Conservation (phyloP, 2,329 filamentous ascomycete genomes). For the Talaromyces rugulosus region DNA sequence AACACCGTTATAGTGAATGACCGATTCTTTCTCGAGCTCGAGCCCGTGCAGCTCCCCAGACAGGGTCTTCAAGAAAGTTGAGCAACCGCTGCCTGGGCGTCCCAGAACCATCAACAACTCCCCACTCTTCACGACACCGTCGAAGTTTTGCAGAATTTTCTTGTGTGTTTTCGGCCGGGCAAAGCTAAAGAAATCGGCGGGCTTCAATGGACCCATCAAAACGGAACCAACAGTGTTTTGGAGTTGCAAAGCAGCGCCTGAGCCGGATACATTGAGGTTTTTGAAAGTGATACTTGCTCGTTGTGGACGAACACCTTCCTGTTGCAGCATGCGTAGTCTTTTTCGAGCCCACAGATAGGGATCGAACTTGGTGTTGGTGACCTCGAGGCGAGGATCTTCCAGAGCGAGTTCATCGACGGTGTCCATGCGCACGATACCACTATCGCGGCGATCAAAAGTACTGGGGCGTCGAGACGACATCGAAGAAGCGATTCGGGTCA, state of each 20-base stretch:
- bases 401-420: conserved; percentile 30
- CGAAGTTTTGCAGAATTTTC: conserved; percentile 52
- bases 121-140: conserved; percentile 47
- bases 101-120: conserved; percentile 36
- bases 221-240: conserved; percentile 63
- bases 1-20: conserved; percentile 72
- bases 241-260: conserved; percentile 62
- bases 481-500: conserved; percentile 8
- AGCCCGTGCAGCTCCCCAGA: conserved; percentile 79
- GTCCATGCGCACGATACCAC: conserved; percentile 9
- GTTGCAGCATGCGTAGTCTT: conserved; percentile 26
- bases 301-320: conserved; percentile 27
- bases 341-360: conserved; percentile 44
- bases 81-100: conserved; percentile 51
- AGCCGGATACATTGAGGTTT: conserved; percentile 63
- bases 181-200: conserved; percentile 50
- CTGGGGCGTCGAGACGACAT: conserved; percentile 11
- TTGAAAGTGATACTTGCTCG: conserved; percentile 60
- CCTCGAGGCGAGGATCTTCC: conserved; percentile 36
- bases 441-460: conserved; percentile 6
- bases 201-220: conserved; percentile 54
- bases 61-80: conserved; percentile 79
- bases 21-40: conserved; percentile 62
- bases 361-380: conserved; percentile 39
- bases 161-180: conserved; percentile 48